phyloP scores from a whole-genome alignment of 1,284 basidiomycete species.

The Microbotryum intermedium region DNA sequence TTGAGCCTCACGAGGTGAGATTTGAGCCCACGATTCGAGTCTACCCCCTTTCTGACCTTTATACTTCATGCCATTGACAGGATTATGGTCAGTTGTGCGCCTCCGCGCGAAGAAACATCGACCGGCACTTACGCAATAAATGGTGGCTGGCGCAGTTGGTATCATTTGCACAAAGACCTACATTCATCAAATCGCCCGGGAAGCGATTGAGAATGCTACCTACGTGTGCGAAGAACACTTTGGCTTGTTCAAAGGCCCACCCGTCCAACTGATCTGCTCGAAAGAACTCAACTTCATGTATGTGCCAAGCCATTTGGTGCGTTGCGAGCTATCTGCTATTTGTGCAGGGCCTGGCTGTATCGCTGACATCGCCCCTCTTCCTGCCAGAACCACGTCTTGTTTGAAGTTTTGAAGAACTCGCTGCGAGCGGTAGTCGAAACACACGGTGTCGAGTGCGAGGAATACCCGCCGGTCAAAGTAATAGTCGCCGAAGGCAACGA shows the following conservation, averaged over 20 bases:
- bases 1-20: slow-evolving; percentile 60
- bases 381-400: slow-evolving; percentile 71
- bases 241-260: slow-evolving; percentile 88
- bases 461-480: slow-evolving; percentile 92
- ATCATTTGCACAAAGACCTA: slow-evolving; percentile 98
- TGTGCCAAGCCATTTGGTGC: slow-evolving; percentile 72
- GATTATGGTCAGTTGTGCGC: slow-evolving; percentile 5
- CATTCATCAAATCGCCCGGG: slow-evolving; percentile 90
- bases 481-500: slow-evolving; percentile 86
- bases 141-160: slow-evolving; percentile 68
- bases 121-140: too few relatives aligned
- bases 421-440: slow-evolving; percentile 93
- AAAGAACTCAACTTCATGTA: slow-evolving; percentile 82
- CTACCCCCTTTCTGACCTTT: background rate
- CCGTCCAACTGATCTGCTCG: slow-evolving; percentile 93
- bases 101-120: background rate
- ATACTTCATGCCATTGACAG: background rate
- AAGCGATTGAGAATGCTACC: slow-evolving; percentile 96
- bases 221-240: slow-evolving; percentile 99
- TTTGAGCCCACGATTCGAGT: background rate
- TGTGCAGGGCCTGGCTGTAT: background rate
- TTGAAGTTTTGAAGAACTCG: slow-evolving; percentile 98
- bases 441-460: slow-evolving; percentile 73
- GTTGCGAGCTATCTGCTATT: slow-evolving; percentile 7
- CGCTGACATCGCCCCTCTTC: background rate